Conservation (phyloP, 805 yeast species). For the Lipomyces anomalus region DNA sequence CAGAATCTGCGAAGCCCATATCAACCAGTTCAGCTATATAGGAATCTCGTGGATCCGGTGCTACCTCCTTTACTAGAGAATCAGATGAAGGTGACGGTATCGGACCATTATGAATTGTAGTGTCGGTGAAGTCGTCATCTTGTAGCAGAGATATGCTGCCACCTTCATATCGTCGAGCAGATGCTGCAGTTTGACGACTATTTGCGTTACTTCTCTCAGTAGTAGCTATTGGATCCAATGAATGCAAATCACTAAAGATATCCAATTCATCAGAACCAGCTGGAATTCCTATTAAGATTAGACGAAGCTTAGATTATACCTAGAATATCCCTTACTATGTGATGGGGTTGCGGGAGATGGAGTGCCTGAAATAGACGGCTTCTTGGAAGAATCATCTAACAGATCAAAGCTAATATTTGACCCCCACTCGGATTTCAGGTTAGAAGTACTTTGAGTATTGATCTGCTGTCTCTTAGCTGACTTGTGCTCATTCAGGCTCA, state of each 20-base stretch:
- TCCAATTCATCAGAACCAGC: neutral
- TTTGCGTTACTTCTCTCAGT: too few relatives aligned
- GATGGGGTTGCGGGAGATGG: too few relatives aligned
- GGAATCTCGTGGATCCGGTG: constrained; percentile 23
- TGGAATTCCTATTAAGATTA: too few relatives aligned
- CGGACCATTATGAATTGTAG: neutral
- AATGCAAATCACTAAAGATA: neutral
- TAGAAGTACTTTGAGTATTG: neutral
- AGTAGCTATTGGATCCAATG: neutral
- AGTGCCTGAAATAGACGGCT: too few relatives aligned
- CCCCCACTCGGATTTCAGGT: neutral
- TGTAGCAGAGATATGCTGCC: neutral
- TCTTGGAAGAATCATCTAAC: too few relatives aligned
- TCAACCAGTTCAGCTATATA: constrained; percentile 66
- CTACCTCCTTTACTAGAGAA: neutral
- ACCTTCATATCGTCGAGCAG: too few relatives aligned
- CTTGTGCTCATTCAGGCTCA: constrained; percentile 10
- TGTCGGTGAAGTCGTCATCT: neutral
- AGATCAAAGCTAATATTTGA: neutral
- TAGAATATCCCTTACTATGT: too few relatives aligned
- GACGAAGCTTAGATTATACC: too few relatives aligned
- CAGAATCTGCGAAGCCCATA: constrained; percentile 68
- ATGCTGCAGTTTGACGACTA: too few relatives aligned
- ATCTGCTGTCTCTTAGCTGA: constrained; percentile 2
- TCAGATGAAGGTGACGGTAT: too few relatives aligned